These are phyloP conservation scores for Paramecium sonneborni DNA, from an alignment of 73 alveolate genomes.

Conservation along the genomic window DNA sequence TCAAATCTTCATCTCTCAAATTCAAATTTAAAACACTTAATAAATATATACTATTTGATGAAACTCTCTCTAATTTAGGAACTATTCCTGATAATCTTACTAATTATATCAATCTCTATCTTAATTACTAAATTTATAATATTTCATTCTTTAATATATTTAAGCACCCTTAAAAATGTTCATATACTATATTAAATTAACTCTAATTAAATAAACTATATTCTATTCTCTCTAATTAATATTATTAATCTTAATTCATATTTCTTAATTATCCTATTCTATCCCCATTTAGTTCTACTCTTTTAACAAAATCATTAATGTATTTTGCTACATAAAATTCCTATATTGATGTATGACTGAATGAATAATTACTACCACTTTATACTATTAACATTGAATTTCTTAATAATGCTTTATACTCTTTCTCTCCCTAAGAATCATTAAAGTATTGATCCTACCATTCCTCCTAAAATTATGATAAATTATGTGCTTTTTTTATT, in stretches of 20 bases:
- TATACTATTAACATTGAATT: neutral
- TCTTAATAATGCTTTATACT: neutral
- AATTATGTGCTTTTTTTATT: neutral
- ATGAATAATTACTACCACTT: neutral
- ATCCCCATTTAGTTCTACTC: neutral
- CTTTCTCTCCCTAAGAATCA: neutral
- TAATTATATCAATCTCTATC: neutral
- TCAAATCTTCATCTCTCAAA: neutral
- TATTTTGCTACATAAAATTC: neutral
- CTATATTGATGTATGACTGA: neutral
- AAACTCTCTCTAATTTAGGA: neutral
- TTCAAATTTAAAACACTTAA: neutral
- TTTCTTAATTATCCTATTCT: no score
- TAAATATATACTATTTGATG: neutral
- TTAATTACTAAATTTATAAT: neutral
- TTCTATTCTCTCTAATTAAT: neutral
- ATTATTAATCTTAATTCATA: neutral
- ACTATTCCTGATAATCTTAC: neutral
- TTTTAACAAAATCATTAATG: neutral
- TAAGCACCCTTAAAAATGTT: neutral
- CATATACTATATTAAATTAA: neutral
- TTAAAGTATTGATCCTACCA: conserved; percentile 4
- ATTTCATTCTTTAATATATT: neutral
- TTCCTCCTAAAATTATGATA: neutral
- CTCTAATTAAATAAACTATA: neutral